Evolutionary conservation across 768 basidiomycete species (phyloP).

Genomic region (Hygrocybe punicea): DNA sequence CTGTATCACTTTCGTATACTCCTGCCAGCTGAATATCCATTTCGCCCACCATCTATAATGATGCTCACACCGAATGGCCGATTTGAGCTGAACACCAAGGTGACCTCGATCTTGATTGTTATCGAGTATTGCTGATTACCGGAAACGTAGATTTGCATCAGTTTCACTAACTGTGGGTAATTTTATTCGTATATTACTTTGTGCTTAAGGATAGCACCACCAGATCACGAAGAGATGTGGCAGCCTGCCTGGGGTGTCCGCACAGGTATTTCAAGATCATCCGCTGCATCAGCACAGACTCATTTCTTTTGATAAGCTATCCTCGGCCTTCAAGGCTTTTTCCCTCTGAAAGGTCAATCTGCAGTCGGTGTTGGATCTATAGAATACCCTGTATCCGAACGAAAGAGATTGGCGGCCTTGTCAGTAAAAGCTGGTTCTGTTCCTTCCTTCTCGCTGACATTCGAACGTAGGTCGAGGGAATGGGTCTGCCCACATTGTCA

Average conservation of each 20-base stretch:
- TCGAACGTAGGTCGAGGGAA: conserved; percentile 60
- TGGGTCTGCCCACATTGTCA: conserved; percentile 79
- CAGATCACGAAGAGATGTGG: conserved; percentile 96
- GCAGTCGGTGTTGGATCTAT: conserved; percentile 86
- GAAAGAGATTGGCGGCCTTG: conserved; percentile 75
- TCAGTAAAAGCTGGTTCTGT: conserved; percentile 37
- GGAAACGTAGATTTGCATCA: conserved; percentile 74
- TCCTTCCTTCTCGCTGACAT: conserved; percentile 10
- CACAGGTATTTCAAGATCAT: conserved; percentile 55
- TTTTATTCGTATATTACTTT: conserved; percentile 2
- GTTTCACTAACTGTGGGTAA: conserved; percentile 80
- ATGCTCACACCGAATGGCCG: conserved; percentile 96
- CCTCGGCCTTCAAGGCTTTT: conserved; percentile 84
- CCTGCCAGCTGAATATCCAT: conserved; percentile 91
- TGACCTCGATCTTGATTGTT: conserved; percentile 30
- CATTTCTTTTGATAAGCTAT: conserved; percentile 52
- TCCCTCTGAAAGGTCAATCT: conserved; percentile 82
- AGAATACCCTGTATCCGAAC: conserved; percentile 69
- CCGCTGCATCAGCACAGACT: conserved; percentile 1
- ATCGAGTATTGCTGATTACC: background rate
- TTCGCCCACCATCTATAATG: conserved; percentile 93
- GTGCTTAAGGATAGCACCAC: background rate
- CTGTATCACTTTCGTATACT: conserved; percentile 94
- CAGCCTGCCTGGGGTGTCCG: conserved; percentile 98
- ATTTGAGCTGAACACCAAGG: conserved; percentile 95